These are phyloP conservation scores for Talaromyces trachyspermus DNA, from an alignment of 495 filamentous ascomycete species.

Conservation along the genomic window DNA sequence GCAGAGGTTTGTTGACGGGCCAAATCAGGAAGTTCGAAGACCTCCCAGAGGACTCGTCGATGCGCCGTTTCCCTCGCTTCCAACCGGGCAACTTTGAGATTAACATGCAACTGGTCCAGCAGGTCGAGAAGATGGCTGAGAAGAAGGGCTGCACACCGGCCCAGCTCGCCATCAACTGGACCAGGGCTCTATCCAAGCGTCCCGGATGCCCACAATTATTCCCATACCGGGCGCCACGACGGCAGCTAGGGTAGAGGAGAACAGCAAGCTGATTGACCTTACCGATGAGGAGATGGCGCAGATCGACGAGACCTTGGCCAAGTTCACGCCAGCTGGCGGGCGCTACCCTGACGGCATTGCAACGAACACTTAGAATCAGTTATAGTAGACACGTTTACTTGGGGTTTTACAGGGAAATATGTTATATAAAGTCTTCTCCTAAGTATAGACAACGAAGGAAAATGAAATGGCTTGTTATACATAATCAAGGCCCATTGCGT, in stretches of 20 bases:
- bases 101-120: conserved; percentile 56
- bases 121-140: conserved; percentile 53
- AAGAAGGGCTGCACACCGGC: conserved; percentile 58
- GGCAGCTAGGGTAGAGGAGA: conserved; percentile 40
- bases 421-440: too few relatives aligned
- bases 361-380: conserved; percentile 8
- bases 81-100: conserved; percentile 54
- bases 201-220: conserved; percentile 51
- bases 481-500: too few relatives aligned
- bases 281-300: conserved; percentile 40
- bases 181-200: conserved; percentile 36
- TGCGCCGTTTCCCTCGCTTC: conserved; percentile 48
- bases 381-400: too few relatives aligned
- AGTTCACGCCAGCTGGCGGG: conserved; percentile 22
- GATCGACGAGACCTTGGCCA: conserved; percentile 31
- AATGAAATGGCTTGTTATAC: too few relatives aligned
- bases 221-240: conserved; percentile 66
- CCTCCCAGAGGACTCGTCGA: conserved; percentile 28
- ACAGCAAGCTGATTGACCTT: conserved; percentile 35
- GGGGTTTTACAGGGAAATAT: too few relatives aligned
- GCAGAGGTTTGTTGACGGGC: conserved; percentile 42
- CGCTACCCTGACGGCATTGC: conserved; percentile 29
- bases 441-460: too few relatives aligned
- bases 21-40: conserved; percentile 29
- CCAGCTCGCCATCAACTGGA: conserved; percentile 67